Evolutionary conservation across 1,284 basidiomycete species (phyloP).

Genomic region (Trametes sp.): DNA sequence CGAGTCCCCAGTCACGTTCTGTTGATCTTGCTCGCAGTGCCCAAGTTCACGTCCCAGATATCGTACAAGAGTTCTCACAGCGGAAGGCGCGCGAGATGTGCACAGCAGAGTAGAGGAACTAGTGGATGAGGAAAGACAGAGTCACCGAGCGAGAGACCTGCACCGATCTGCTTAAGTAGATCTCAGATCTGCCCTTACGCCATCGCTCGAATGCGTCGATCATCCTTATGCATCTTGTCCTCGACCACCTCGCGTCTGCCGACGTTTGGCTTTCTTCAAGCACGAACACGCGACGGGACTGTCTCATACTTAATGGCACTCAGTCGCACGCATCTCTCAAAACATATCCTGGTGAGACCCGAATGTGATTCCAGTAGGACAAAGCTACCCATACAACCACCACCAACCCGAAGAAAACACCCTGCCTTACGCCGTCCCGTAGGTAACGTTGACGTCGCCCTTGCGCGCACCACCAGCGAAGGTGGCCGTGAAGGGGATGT

Average conservation of each 20-base stretch:
- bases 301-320: too few species aligned
- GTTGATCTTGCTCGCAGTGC: too few species aligned
- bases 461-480: constrained; percentile 40
- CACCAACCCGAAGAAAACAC: constrained; percentile 3
- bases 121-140: background rate
- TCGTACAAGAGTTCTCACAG: background rate
- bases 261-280: background rate
- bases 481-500: constrained; percentile 43
- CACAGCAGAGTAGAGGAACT: too few species aligned
- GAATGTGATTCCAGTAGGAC: constrained; percentile 11
- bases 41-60: too few species aligned
- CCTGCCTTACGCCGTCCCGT: constrained; percentile 12
- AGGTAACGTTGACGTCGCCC: constrained; percentile 40
- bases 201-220: constrained; percentile 4
- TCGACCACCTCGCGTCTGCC: background rate
- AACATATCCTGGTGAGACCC: constrained; percentile 6
- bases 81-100: too few species aligned
- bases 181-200: constrained; percentile 15
- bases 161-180: constrained; percentile 14
- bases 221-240: background rate
- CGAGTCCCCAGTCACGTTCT: too few species aligned
- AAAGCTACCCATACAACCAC: constrained; percentile 12
- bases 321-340: background rate
- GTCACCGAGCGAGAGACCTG: constrained; percentile 4
- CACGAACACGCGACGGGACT: background rate